Conservation (phyloP, 352 stramenopile genomes). For the Phytophthora kernoviae region DNA sequence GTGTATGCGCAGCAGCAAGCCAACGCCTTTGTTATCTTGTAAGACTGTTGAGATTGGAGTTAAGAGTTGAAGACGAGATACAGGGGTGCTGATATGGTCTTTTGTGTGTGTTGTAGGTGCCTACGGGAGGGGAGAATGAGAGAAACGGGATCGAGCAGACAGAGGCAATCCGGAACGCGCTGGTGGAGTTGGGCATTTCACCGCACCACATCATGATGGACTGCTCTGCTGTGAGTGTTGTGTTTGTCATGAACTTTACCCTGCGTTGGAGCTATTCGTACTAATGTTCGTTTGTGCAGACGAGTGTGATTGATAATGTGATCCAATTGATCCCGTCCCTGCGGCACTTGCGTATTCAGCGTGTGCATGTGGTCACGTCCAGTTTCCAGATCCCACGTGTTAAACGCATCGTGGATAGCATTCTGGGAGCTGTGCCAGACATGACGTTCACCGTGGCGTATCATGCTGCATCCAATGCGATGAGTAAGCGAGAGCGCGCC, state of each 20-base stretch:
- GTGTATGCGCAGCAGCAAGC: constrained; percentile 42
- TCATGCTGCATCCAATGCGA: constrained; percentile 7
- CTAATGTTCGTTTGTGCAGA: neutral
- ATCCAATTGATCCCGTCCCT: constrained; percentile 8
- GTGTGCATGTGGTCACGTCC: constrained; percentile 24
- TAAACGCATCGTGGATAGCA: constrained; percentile 25
- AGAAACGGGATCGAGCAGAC: constrained; percentile 49
- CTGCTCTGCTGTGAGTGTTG: constrained; percentile 53
- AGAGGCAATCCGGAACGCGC: constrained; percentile 56
- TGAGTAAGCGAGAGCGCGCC: constrained; percentile 22
- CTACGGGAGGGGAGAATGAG: constrained; percentile 39
- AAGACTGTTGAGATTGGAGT: neutral
- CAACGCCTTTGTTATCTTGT: constrained; percentile 51
- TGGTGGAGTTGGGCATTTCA: constrained; percentile 58
- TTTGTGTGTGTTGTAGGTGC: constrained; percentile 10
- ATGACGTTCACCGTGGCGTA: constrained; percentile 21
- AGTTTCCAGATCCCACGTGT: constrained; percentile 25
- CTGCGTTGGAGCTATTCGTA: neutral
- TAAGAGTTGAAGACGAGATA: neutral
- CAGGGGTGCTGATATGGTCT: neutral
- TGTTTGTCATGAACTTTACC: neutral
- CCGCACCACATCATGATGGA: constrained; percentile 76
- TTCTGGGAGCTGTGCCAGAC: constrained; percentile 19
- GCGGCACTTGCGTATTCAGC: constrained; percentile 17
- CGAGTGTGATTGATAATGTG: constrained; percentile 12